Evolutionary conservation across 148 eudicot species (phyloP).

Genomic region (Rhododendron mucronatum): DNA sequence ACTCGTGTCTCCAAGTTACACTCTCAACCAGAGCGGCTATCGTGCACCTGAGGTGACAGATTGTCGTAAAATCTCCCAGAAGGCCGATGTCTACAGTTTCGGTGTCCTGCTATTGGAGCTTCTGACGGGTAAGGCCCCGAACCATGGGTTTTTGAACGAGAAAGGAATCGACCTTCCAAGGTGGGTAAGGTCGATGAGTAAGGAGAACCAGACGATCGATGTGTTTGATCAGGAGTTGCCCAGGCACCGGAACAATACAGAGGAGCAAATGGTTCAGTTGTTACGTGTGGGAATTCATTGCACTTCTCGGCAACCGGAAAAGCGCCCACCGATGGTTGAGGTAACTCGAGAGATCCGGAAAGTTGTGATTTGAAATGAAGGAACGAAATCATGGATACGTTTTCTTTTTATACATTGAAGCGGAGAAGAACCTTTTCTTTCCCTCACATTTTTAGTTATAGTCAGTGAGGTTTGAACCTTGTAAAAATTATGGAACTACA

Average conservation of each 20-base stretch:
- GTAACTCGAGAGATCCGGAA: conserved; percentile 15
- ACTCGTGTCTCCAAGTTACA: neutral
- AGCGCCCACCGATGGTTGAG: conserved; percentile 27
- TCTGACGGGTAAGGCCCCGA: conserved; percentile 19
- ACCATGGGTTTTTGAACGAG: neutral
- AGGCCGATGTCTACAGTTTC: conserved; percentile 36
- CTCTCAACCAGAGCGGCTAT: neutral
- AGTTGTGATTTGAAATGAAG: neutral
- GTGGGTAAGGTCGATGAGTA: conserved; percentile 18
- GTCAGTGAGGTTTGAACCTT: no score
- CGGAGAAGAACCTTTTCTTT: neutral
- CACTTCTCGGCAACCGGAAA: conserved; percentile 17
- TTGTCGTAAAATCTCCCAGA: conserved; percentile 10
- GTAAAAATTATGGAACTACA: no score
- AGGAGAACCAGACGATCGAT: conserved; percentile 3
- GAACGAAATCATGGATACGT: neutral
- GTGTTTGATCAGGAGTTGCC: conserved; percentile 26
- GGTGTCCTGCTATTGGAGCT: conserved; percentile 36
- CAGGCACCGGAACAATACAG: neutral
- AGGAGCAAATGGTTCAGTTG: conserved; percentile 21
- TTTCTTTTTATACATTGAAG: neutral
- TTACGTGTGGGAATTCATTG: conserved; percentile 25
- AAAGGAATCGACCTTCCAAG: conserved; percentile 19
- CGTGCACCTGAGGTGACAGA: conserved; percentile 31
- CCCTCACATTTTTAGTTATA: no score